phyloP scores from a whole-genome alignment of 106 monocot species.

The Platanthera guangdongensis region DNA sequence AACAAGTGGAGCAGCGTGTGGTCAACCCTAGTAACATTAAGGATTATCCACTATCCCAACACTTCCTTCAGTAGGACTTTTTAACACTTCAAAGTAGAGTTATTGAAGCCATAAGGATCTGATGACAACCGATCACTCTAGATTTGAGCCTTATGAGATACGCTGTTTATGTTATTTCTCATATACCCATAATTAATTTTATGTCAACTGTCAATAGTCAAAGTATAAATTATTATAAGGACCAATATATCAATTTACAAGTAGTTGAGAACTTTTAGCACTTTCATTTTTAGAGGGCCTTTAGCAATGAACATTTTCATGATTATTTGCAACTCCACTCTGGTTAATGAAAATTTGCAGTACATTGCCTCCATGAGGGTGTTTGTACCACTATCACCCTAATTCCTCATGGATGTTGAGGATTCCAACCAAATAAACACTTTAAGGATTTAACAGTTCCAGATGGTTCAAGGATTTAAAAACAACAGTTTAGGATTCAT shows the following conservation, averaged over 20 bases:
- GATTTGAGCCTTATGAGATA: not conserved
- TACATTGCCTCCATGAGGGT: not conserved
- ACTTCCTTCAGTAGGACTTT: not conserved
- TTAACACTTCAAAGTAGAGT: not conserved
- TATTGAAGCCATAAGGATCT: not conserved
- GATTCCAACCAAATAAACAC: not conserved
- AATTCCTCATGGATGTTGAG: not conserved
- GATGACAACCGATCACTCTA: not conserved
- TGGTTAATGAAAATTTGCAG: not conserved
- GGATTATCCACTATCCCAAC: no score
- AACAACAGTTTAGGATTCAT: not conserved
- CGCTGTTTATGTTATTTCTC: not conserved
- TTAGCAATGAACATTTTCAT: not conserved
- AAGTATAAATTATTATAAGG: not conserved
- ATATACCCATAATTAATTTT: not conserved
- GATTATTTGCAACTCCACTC: not conserved
- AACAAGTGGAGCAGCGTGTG: no score
- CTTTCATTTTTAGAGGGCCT: not conserved
- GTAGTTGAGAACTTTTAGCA: not conserved
- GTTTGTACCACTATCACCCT: not conserved
- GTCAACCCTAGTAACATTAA: no score
- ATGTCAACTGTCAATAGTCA: not conserved
- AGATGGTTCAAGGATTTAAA: not conserved
- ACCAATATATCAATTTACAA: not conserved
- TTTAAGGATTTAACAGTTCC: not conserved